Conservation (phyloP, 129 eudicot species). For the Flaveria trinervia region DNA sequence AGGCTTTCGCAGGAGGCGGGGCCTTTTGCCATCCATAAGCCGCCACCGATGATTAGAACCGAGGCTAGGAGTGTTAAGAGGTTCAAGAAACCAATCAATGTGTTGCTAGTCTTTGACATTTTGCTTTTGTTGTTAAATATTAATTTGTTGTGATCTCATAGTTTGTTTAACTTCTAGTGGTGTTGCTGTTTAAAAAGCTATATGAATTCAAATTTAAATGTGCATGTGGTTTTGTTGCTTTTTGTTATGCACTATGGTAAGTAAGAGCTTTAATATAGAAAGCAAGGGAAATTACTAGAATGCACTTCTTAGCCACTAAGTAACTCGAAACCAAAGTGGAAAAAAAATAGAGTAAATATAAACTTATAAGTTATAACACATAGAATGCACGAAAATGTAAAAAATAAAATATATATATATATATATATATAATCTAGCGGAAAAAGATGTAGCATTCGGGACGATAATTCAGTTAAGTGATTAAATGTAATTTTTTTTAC, state of each 20-base stretch:
- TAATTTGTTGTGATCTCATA: conserved; percentile 20
- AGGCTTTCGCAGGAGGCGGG: conserved; percentile 82
- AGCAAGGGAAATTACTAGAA: conserved; percentile 35
- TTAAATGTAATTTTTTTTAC: no score
- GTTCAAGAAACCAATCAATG: conserved; percentile 85
- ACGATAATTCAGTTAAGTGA: no score
- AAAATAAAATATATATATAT: no score
- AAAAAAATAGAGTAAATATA: not conserved
- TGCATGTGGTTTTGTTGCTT: conserved; percentile 43
- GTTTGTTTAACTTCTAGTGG: conserved; percentile 23
- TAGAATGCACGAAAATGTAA: no score
- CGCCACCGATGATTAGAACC: conserved; percentile 76
- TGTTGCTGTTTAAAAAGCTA: conserved; percentile 23
- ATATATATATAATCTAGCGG: no score
- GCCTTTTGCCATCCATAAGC: conserved; percentile 82
- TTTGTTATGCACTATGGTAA: conserved; percentile 44
- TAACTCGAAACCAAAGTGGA: conserved; percentile 13
- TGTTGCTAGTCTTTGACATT: conserved; percentile 76
- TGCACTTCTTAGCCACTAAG: conserved; percentile 70
- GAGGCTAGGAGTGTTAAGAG: conserved; percentile 80
- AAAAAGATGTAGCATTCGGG: no score
- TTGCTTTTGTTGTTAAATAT: not conserved
- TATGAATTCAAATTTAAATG: conserved; percentile 32
- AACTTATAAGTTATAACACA: no score
- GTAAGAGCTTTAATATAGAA: conserved; percentile 29